Percentiles rank a stretch among this genome's conserved stretches.
phyloP scores from a whole-genome alignment of 192 early-diverging fungal species.

The Backusella westeae region DNA sequence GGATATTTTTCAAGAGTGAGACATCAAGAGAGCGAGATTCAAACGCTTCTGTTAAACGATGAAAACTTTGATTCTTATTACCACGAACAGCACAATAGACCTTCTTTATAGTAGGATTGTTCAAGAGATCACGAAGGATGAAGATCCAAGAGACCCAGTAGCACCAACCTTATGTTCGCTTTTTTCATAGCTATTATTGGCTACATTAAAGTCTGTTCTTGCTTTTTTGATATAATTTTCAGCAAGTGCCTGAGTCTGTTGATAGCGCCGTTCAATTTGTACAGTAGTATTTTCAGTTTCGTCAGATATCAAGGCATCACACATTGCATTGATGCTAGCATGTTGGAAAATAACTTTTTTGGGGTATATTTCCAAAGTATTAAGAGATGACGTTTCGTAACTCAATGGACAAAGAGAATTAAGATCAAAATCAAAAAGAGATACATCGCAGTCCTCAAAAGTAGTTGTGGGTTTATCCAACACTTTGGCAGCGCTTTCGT shows the following conservation, averaged over 20 bases:
- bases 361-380: constrained; percentile 4
- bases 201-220: constrained; percentile 2
- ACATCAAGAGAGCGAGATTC: constrained; percentile 19
- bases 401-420: constrained; percentile 17
- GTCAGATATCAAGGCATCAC: neutral
- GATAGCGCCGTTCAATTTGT: neutral
- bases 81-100: constrained; percentile 30
- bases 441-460: neutral
- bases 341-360: constrained; percentile 29
- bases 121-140: constrained; percentile 16
- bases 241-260: constrained; percentile 7
- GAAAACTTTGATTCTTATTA: neutral
- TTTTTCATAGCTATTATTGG: neutral
- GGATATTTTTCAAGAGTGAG: neutral
- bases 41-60: constrained; percentile 18
- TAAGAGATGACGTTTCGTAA: constrained; percentile 13
- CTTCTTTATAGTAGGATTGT: constrained; percentile 12
- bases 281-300: neutral
- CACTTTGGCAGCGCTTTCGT: constrained; percentile 5
- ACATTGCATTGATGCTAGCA: constrained; percentile 1
- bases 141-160: constrained; percentile 37
- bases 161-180: constrained; percentile 22
- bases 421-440: constrained; percentile 27
- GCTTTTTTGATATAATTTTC: constrained; percentile 10
- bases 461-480: neutral